Evolutionary conservation across 2,329 filamentous ascomycete genomes (phyloP), one percentile per base, ranked within the genome.

Genomic region (Colletotrichum endophyticum): DNA sequence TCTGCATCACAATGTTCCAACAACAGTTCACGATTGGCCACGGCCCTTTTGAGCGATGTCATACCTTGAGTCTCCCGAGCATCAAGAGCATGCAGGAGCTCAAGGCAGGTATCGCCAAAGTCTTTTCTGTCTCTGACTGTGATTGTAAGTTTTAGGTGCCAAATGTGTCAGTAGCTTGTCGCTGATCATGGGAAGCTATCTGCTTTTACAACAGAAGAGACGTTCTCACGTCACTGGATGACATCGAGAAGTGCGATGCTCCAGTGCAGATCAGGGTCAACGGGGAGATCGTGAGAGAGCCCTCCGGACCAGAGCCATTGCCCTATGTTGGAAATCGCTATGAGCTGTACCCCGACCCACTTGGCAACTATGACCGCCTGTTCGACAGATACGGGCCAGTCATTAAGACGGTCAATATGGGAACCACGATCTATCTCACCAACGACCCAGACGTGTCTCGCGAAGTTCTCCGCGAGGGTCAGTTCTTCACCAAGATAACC

Each of bases 11-110:
- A 22, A 69, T 73, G 71, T 73, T 73, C 22, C 71, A 73, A 3
- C 71, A 73, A 25, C 71, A 73, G 12, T 73, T 69, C 13, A 69
- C 30, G 2, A 69, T 73, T 27, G 71, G 71, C 3, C 71, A 70
- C 3, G 71, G 64, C 32, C 36, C 71, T 1, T 32, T 36, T 7
- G 71, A 73, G n/a, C 34, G 66, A 56, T 73, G 71, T 16, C 66
- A 73, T 12, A 73, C 71, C 4, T 22, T 69, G 56, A 73, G 6
- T 15, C 19, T 69, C 1, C 71, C 64, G 15, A 57, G 36, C 22
- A 63, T 73, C 34, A 63, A 63, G 57, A 73, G 71, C 5, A 73
- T 73, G 64, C 71, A 69, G 8, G 71, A 73, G 30, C 66, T 73
- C 22, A 57, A 57, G n/a, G 56, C 66, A 11, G 71, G 71, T 6